phyloP scores from a whole-genome alignment of 352 stramenopile genomes.

The Pythium folliculosum region DNA sequence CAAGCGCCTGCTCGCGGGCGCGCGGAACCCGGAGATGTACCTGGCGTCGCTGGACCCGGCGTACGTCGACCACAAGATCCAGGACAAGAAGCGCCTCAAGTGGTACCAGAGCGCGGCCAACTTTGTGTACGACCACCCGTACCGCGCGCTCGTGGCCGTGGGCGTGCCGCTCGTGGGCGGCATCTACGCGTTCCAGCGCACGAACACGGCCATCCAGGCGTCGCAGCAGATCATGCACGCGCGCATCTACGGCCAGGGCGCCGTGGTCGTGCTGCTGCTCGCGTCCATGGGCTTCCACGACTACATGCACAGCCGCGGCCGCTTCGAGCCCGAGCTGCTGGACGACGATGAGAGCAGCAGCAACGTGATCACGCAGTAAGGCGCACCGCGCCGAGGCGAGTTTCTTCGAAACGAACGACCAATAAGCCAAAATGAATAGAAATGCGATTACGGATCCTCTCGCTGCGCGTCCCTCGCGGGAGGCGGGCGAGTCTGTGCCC shows the following conservation, averaged over 20 bases:
- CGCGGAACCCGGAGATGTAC: constrained; percentile 75
- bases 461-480: not conserved
- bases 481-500: not conserved
- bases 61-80: constrained; percentile 38
- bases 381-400: not conserved
- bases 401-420: constrained; percentile 1
- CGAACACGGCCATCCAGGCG: constrained; percentile 65
- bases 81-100: constrained; percentile 44
- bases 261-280: constrained; percentile 69
- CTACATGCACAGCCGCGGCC: constrained; percentile 74
- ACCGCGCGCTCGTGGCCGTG: constrained; percentile 51
- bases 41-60: constrained; percentile 53
- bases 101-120: constrained; percentile 68
- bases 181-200: constrained; percentile 71
- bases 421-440: not conserved
- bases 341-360: constrained; percentile 11
- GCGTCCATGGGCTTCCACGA: constrained; percentile 86
- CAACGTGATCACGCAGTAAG: not conserved
- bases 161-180: constrained; percentile 65
- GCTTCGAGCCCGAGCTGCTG: constrained; percentile 40
- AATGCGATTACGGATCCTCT: not conserved
- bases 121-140: constrained; percentile 83
- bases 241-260: constrained; percentile 78
- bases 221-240: constrained; percentile 90
- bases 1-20: constrained; percentile 56